These are phyloP conservation scores for Podaxis mareebaensis DNA, from an alignment of 768 basidiomycete genomes.

Conservation along the genomic window DNA sequence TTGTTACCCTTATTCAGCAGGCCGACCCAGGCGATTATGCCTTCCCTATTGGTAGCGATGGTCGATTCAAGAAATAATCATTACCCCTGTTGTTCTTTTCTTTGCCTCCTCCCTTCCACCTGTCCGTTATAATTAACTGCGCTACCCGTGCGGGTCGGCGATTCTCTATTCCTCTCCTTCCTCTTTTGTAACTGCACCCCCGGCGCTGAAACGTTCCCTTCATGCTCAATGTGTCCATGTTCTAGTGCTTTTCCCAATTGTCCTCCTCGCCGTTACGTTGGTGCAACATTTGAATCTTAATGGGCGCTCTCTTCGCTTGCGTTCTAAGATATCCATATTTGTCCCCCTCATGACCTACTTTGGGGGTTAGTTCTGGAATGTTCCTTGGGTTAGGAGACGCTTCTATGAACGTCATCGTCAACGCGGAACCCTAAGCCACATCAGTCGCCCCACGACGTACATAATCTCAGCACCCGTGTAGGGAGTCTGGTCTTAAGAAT, in stretches of 20 bases:
- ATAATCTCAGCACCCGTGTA: too few relatives aligned
- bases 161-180: background rate
- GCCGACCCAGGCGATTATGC: conserved; percentile 22
- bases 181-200: background rate
- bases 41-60: conserved; percentile 12
- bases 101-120: background rate
- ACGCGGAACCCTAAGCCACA: too few relatives aligned
- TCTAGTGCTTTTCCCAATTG: background rate
- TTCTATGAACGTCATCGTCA: conserved; percentile 9
- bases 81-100: background rate
- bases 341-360: background rate
- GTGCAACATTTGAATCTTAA: background rate
- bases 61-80: background rate
- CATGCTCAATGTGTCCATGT: background rate
- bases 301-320: background rate
- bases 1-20: conserved; percentile 29
- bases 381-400: background rate
- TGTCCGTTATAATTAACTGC: background rate
- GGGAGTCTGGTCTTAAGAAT: too few relatives aligned
- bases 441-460: too few relatives aligned
- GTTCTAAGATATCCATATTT: background rate
- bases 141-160: background rate
- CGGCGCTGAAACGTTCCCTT: background rate
- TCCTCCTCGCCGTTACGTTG: background rate
- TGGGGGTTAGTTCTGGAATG: background rate